These are phyloP conservation scores for Punica granatum DNA, from an alignment of 345 rosid species.

Conservation along the genomic window DNA sequence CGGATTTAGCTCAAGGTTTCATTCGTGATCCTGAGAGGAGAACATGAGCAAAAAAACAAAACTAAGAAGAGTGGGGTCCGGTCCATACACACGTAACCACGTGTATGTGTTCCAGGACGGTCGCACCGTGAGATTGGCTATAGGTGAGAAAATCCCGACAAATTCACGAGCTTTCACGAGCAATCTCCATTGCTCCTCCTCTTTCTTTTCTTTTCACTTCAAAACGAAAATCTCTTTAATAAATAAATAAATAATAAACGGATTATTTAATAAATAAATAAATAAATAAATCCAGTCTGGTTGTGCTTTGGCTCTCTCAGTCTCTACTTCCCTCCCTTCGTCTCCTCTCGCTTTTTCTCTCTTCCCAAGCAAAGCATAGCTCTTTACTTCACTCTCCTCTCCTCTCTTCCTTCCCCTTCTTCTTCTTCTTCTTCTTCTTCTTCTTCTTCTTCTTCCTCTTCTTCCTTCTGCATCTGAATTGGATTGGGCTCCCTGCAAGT, in stretches of 20 bases:
- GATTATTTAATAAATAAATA: background rate
- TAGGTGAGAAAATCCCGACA: too few relatives aligned
- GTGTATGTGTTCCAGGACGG: too few relatives aligned
- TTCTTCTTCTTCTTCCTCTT: background rate
- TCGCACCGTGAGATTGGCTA: too few relatives aligned
- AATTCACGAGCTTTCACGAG: conserved; percentile 9
- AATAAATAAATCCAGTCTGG: background rate
- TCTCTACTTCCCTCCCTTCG: background rate
- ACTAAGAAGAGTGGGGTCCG: too few relatives aligned
- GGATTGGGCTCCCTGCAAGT: too few relatives aligned
- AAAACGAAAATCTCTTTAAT: too few relatives aligned
- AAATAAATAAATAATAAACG: background rate
- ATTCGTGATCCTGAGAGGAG: too few relatives aligned
- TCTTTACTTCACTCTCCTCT: background rate
- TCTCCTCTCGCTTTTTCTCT: background rate
- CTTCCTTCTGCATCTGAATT: too few relatives aligned
- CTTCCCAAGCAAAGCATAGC: background rate
- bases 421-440: background rate
- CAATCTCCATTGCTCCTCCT: conserved; percentile 1
- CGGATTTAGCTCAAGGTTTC: too few relatives aligned
- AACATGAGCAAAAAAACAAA: too few relatives aligned
- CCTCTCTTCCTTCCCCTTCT: background rate
- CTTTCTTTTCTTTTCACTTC: background rate
- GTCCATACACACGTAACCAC: too few relatives aligned
- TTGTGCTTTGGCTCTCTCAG: background rate